These are phyloP conservation scores for Drechslerella stenobrocha DNA, from an alignment of 2,329 filamentous ascomycete species.

Conservation along the genomic window DNA sequence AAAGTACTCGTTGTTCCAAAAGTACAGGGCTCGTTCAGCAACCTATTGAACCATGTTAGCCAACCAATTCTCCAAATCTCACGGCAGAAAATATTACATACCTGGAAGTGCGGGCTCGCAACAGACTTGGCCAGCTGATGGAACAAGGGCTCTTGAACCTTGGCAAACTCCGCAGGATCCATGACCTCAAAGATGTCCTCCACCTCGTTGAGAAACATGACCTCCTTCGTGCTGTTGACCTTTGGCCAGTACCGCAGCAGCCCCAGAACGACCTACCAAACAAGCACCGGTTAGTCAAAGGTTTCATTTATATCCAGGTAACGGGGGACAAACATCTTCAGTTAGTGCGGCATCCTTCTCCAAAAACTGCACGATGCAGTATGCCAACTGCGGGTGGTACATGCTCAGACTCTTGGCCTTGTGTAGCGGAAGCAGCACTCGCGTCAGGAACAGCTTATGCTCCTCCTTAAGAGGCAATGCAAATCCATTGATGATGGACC, in stretches of 20 bases:
- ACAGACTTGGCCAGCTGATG: conserved; percentile 97
- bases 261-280: conserved; percentile 80
- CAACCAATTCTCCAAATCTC: conserved; percentile 32
- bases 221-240: conserved; percentile 98
- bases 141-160: conserved; percentile 96
- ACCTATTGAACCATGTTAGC: conserved; percentile 61
- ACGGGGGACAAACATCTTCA: conserved; percentile 72
- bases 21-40: conserved; percentile 93
- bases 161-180: conserved; percentile 97
- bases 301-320: conserved; percentile 47
- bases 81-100: conserved; percentile 53
- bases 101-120: conserved; percentile 95
- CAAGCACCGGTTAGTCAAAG: conserved; percentile 2
- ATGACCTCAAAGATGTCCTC: conserved; percentile 99
- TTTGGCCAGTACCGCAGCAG: conserved; percentile 97
- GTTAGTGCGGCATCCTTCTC: conserved; percentile 97
- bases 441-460: conserved; percentile 95
- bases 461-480: conserved; percentile 95
- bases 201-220: conserved; percentile 99
- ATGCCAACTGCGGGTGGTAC: conserved; percentile 97
- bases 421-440: conserved; percentile 89
- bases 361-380: conserved; percentile 97
- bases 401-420: conserved; percentile 99
- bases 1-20: conserved; percentile 99
- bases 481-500: conserved; percentile 99